These are phyloP conservation scores for Diaporthe velutina DNA, from an alignment of 2,329 filamentous ascomycete genomes.

Conservation along the genomic window DNA sequence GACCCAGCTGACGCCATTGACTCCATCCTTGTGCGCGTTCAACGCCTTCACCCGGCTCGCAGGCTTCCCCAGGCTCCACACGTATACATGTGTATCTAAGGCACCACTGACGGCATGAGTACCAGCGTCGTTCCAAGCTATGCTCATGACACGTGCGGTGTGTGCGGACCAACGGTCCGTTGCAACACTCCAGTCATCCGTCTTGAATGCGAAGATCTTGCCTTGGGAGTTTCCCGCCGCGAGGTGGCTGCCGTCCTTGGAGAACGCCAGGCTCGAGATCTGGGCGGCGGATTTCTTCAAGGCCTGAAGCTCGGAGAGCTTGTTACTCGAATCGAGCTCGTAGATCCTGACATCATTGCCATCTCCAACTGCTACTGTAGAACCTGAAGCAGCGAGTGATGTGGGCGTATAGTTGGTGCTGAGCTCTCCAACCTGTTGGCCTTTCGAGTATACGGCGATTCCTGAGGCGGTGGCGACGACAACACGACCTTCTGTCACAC, in stretches of 20 bases:
- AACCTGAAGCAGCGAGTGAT: constrained; percentile 77
- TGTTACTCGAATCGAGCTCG: constrained; percentile 68
- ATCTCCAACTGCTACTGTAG: constrained; percentile 80
- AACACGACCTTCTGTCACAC: constrained; percentile 63
- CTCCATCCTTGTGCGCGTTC: constrained; percentile 96
- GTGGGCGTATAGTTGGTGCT: constrained; percentile 76
- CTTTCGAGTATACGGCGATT: constrained; percentile 68
- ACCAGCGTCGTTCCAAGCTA: constrained; percentile 82
- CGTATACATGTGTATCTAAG: constrained; percentile 90
- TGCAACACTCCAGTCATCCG: constrained; percentile 74
- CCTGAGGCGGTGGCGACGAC: constrained; percentile 69
- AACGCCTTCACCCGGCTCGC: constrained; percentile 85
- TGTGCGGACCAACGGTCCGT: constrained; percentile 80
- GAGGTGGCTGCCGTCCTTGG: constrained; percentile 79
- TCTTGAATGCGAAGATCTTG: constrained; percentile 87
- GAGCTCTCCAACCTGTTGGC: constrained; percentile 70
- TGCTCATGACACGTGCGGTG: constrained; percentile 68
- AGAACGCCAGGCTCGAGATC: constrained; percentile 88
- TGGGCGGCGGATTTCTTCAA: constrained; percentile 78
- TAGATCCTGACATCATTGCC: constrained; percentile 82
- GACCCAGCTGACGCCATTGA: constrained; percentile 87
- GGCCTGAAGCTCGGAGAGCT: constrained; percentile 66
- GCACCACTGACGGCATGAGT: constrained; percentile 86
- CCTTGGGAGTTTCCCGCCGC: constrained; percentile 87
- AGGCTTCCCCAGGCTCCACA: constrained; percentile 89